Base-by-base conservation (phyloP, 257 asterid genomes). In the Asclepias syriaca region DNA sequence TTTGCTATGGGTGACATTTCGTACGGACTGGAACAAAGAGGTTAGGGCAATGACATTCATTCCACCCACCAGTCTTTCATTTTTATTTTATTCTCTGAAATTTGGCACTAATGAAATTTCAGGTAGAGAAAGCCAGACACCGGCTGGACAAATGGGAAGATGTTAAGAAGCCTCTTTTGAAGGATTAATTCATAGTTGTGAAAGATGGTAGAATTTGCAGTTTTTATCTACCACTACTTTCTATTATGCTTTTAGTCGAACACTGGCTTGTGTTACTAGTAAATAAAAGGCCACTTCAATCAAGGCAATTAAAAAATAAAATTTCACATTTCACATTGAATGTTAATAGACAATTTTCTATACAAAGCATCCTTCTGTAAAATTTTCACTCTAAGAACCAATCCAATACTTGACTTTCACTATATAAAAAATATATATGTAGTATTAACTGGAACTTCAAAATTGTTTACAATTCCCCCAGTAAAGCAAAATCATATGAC, bases 21-120 rank as follows among this genome's bases (percentile, higher is more conserved):
- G 85, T 2, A 81, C 97, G 0, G 95, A 90, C 57, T 92, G 95
- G 97, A 71, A 81, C n/a, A 80, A 81, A 79, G 97, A 92, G 98
- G 98, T 88, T 88, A 10, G 43, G 58, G 46, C 46, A 54, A 54
- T 5, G 10, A 0, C 18, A 50, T 1, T 15, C 21, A 51, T 51
- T 51, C 56, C 18, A 18, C 19, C 56, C 19, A 6, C 8, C 19
- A 50, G n/a, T 51, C 21, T 15, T 51, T 50, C 1, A 0, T 15
- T 16, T 51, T 51, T 51, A 2, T 46, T 16, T 10, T 49, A 12
- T 13, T 49, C 54, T 49, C 18, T 10, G 18, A 49, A 4, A 50
- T 27, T 7, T 1, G 55, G 56, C n/a, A 21, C n/a, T 32, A 24
- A 10, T 61, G 50, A 43, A 72, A 71, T 69, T 82, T 34, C 79